Conservation (phyloP, 2,329 filamentous ascomycete species). For the Botrytis paeoniae region DNA sequence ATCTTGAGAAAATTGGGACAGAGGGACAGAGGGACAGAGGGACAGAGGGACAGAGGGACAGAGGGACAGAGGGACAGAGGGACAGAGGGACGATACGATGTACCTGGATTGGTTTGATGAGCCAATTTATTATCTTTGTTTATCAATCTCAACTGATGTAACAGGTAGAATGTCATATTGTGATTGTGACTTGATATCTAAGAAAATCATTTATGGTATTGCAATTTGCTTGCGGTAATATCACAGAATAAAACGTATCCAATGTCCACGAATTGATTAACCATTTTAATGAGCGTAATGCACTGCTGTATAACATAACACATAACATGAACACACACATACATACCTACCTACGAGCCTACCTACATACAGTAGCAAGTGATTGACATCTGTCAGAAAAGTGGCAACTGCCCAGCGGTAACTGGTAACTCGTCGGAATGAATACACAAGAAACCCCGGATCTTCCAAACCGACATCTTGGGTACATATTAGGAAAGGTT, state of each 20-base stretch:
- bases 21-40: no score
- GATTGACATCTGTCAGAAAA: slow-evolving; percentile 1
- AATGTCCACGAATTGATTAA: background rate
- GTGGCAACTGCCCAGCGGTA: background rate
- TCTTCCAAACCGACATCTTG: slow-evolving; percentile 8
- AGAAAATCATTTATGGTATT: background rate
- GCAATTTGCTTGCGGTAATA: no score
- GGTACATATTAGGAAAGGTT: background rate
- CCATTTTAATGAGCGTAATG: background rate
- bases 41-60: no score
- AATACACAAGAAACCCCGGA: background rate
- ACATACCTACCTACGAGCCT: no score
- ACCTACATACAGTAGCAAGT: background rate
- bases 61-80: no score
- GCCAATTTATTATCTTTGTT: background rate
- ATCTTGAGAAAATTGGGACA: background rate
- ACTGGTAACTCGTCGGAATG: background rate
- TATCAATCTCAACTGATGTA: background rate
- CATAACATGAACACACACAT: background rate
- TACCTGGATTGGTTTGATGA: background rate
- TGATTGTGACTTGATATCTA: background rate
- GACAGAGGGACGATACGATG: no score
- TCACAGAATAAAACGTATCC: background rate
- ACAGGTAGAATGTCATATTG: background rate
- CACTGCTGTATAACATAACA: background rate